phyloP scores from a whole-genome alignment of 495 filamentous ascomycete genomes.

The Podospora pseudocomata region DNA sequence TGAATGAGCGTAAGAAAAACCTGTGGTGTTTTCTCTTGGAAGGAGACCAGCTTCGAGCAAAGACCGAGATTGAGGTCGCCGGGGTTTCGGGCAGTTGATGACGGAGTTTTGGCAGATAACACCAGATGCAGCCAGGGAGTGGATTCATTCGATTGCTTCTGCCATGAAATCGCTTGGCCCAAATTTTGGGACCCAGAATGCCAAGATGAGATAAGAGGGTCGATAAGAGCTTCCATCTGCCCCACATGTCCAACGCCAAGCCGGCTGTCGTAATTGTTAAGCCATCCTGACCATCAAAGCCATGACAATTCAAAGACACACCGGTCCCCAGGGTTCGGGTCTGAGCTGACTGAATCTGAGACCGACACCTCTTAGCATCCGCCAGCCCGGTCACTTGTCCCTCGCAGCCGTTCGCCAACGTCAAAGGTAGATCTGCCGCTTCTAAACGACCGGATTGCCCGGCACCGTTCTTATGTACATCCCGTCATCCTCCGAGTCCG shows the following conservation, averaged over 20 bases:
- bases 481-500: no score
- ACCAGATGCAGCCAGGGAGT: neutral
- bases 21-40: neutral
- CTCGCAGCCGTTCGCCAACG: no score
- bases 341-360: neutral
- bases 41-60: neutral
- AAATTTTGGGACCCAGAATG: slow-evolving; percentile 6
- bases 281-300: neutral
- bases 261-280: slow-evolving; percentile 7
- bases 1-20: slow-evolving; percentile 9
- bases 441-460: no score
- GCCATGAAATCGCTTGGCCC: slow-evolving; percentile 2
- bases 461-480: no score
- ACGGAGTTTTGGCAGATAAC: slow-evolving; percentile 7
- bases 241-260: neutral
- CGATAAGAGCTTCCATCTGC: slow-evolving; percentile 5
- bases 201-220: slow-evolving; percentile 5
- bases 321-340: neutral
- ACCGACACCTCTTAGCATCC: no score
- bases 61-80: slow-evolving; percentile 4
- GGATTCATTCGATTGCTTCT: neutral
- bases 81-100: slow-evolving; percentile 11
- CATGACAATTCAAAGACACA: neutral
- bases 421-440: no score
- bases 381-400: no score